Base-by-base conservation (phyloP, 805 yeast genomes). In the Candida tammaniensis region DNA sequence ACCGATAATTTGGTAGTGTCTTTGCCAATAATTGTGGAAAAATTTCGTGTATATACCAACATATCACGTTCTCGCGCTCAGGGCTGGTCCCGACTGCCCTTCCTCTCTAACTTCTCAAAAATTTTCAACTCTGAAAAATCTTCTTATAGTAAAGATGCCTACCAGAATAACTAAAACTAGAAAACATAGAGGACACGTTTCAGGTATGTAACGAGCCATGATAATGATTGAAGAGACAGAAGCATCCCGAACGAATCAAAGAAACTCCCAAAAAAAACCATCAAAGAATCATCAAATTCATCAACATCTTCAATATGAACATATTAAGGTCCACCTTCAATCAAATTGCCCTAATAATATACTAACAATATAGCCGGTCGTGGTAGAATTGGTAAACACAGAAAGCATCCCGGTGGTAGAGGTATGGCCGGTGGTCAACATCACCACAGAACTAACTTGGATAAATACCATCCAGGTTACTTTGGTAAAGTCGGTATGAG, bases 381-480 rank as follows among this genome's bases (percentile, higher is more conserved):
- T 74, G 98, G 98, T 86, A 94, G 99, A 82, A 77, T 93, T 75
- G 99, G 99, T 77, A 93, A 93, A 85, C 98, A 93, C 94, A 89
- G 98, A 88, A 93, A 93, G 95, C 93, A 86, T 65, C 97, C 98
- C 56, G 98, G 98, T 93, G 98, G 98, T 79, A 89, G 98, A 78
- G 99, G 99, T 93, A 91, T 77, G 89, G 99, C 99, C 71, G 99
- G 99, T 91, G 99, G 99, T 87, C 91, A 80, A 78, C 98, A 91
- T 76, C 99, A 93, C 78, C 98, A 93, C 96, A 87, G 99, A 82
- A 89, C 93, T 73, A 93, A 93, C 82, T 75, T 93, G 79, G 99
- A 93, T 75, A 93, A 91, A 77, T 93, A 86, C 96, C 99, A 93
- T 76, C 98, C 98, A 66, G 99, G 99, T 88, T 93, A 93, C 91